A percentile compares a stretch with the other conserved stretches of the same genome.
Evolutionary conservation across 2,329 filamentous ascomycete genomes (phyloP).

Genomic region (Ophiostoma perfectum): DNA sequence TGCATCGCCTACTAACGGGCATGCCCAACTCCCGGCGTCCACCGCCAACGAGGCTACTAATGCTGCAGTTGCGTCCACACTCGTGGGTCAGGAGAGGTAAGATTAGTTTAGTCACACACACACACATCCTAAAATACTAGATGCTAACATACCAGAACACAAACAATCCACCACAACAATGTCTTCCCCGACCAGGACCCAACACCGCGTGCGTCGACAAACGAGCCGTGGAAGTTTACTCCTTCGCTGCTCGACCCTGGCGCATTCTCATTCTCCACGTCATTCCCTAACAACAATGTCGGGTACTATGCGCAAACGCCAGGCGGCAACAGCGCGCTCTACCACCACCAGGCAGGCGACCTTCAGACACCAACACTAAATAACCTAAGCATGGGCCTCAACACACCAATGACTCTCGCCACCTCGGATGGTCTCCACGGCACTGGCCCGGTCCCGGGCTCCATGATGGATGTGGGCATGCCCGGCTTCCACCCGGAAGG

Average conservation of each 20-base stretch:
- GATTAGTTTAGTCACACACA: constrained; percentile 43
- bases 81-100: constrained; percentile 34
- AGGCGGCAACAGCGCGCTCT: constrained; percentile 71
- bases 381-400: constrained; percentile 67
- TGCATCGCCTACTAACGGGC: constrained; percentile 43
- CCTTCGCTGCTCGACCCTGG: constrained; percentile 83
- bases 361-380: constrained; percentile 75
- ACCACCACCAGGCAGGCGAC: constrained; percentile 78
- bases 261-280: constrained; percentile 66
- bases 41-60: constrained; percentile 30
- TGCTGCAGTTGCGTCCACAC: constrained; percentile 14
- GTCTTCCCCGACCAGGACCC: constrained; percentile 67
- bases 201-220: constrained; percentile 65
- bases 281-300: constrained; percentile 66
- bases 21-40: constrained; percentile 22
- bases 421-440: constrained; percentile 61
- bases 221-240: constrained; percentile 82
- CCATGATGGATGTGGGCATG: constrained; percentile 56
- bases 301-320: constrained; percentile 75
- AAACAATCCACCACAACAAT: constrained; percentile 35
- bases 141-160: constrained; percentile 40
- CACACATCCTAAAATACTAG: constrained; percentile 33
- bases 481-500: constrained; percentile 55
- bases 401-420: constrained; percentile 72
- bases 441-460: constrained; percentile 40